Conservation (phyloP, 163 green algal genomes). For the Scenedesmus sp. region DNA sequence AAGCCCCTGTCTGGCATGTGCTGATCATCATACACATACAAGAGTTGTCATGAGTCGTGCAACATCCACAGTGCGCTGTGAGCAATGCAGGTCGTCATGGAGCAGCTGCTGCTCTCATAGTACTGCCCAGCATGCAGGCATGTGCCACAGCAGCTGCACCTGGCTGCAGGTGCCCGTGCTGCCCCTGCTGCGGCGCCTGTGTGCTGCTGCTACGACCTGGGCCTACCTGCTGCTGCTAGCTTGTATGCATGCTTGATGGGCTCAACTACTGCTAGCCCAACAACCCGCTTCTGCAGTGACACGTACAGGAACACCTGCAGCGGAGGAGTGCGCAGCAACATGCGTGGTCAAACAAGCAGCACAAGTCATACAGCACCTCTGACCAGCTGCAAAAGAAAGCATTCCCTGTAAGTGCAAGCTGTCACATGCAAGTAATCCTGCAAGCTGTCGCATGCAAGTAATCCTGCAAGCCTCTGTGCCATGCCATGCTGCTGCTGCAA, state of each 20-base stretch:
- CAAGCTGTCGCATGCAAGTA: not conserved
- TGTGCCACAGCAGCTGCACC: not conserved
- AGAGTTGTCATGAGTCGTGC: no score
- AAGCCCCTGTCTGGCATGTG: not conserved
- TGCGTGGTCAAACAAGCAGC: not conserved
- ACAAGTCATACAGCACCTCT: not conserved
- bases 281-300: slow-evolving; percentile 44
- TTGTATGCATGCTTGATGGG: slow-evolving; percentile 56
- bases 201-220: slow-evolving; percentile 30
- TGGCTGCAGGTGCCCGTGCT: not conserved
- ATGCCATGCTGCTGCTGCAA: not conserved
- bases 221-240: not conserved
- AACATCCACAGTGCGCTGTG: no score
- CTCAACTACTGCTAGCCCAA: slow-evolving; percentile 65
- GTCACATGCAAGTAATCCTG: no score
- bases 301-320: slow-evolving; percentile 65
- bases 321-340: not conserved
- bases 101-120: not conserved
- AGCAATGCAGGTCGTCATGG: no score
- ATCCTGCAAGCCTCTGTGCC: not conserved
- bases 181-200: slow-evolving; percentile 4
- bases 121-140: not conserved
- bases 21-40: not conserved
- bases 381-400: not conserved
- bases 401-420: not conserved